A percentile compares a stretch with the other conserved stretches of the same genome.
Conservation (phyloP, 306 rosid genomes). For the Cucumis sativus region DNA sequence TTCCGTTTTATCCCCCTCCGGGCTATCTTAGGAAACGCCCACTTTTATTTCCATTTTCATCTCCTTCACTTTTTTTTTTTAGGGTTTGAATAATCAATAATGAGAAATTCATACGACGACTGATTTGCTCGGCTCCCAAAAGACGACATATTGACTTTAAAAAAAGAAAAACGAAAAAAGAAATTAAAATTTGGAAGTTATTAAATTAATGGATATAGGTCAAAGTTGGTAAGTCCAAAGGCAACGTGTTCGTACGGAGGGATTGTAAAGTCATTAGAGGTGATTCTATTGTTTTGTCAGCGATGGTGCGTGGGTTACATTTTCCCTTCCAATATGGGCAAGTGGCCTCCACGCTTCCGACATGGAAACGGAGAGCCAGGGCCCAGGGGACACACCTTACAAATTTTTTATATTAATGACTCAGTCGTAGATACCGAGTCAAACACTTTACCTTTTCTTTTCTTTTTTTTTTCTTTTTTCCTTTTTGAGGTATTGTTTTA, state of each 20-base stretch:
- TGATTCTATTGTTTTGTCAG: background rate
- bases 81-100: background rate
- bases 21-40: background rate
- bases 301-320: background rate
- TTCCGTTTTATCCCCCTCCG: background rate
- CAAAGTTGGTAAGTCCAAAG: constrained; percentile 1
- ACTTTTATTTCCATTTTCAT: background rate
- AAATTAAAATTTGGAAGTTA: background rate
- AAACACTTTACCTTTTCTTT: background rate
- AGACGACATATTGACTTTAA: background rate
- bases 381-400: too few relatives aligned
- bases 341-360: background rate
- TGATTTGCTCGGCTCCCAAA: background rate
- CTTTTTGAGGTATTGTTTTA: background rate
- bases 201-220: background rate
- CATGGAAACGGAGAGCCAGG: background rate
- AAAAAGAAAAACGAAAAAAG: background rate
- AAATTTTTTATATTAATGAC: background rate
- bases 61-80: background rate
- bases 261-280: background rate
- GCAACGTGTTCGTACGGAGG: background rate
- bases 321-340: background rate
- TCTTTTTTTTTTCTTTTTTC: too few relatives aligned
- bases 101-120: background rate
- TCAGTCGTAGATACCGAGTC: background rate